These are phyloP conservation scores for Trichophaea hybrida DNA, from an alignment of 2,329 filamentous ascomycete genomes.

Conservation along the genomic window DNA sequence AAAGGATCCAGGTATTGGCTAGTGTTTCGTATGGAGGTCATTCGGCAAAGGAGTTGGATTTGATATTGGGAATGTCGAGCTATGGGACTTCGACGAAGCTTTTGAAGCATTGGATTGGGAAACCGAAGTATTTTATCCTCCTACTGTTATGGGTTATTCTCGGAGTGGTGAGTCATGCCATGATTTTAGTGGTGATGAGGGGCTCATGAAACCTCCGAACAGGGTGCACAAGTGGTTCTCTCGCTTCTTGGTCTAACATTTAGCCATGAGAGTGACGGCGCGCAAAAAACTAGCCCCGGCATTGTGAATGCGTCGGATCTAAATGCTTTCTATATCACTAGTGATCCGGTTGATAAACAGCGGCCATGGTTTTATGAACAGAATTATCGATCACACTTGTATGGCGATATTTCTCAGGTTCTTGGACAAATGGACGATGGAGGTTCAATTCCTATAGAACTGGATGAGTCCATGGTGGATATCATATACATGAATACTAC, in stretches of 20 bases:
- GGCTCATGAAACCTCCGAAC: not conserved
- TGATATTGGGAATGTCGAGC: not conserved
- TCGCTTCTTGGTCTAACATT: not conserved
- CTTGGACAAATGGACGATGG: not conserved
- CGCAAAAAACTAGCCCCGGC: not conserved
- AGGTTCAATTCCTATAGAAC: not conserved
- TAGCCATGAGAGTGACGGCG: not conserved
- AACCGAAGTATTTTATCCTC: not conserved
- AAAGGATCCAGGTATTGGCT: not conserved
- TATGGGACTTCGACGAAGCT: not conserved
- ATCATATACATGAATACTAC: not conserved
- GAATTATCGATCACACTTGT: not conserved
- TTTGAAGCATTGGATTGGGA: not conserved
- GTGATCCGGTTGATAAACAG: too few species aligned
- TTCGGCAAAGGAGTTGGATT: slow-evolving; percentile 1
- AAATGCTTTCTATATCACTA: not conserved
- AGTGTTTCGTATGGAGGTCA: slow-evolving; percentile 2
- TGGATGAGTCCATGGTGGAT: not conserved
- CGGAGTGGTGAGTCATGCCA: not conserved
- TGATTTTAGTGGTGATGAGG: not conserved
- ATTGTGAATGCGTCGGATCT: not conserved
- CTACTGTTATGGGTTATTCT: not conserved
- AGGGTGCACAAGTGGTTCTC: not conserved
- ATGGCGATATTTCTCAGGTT: not conserved
- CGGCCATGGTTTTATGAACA: not conserved